Base-by-base conservation (phyloP, 345 rosid genomes). In the Gossypioides kirkii region DNA sequence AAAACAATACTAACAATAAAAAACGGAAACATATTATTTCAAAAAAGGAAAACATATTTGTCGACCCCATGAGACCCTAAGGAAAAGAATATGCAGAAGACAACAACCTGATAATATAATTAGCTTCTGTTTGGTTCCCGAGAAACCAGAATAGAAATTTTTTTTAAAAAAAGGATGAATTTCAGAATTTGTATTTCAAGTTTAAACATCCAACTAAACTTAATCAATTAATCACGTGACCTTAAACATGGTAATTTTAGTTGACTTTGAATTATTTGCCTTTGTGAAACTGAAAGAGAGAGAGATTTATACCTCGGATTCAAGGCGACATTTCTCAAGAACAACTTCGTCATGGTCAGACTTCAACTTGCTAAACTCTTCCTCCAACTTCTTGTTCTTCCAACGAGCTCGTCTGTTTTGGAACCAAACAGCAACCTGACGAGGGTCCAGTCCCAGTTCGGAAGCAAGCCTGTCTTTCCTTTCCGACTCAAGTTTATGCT, bases 371-470 rank as follows among this genome's bases (percentile, higher is more conserved):
- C 81, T 53, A 32, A 87, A 88, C 74, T 87, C 96, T 74, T 95
- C 94, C 76, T 92, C 96, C 3, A 95, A 88, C 83, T 87, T 91
- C 89, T 92, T 95, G 85, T 83, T 86, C 87, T 92, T 95, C 90
- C 91, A 91, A 5, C 99, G 86, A 42, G 98, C 94, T 53, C 98
- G 81, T 22, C 97, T 83, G 88, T 96, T 96, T 69, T 96, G 99
- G 79, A 93, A 96, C 99, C 99, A 96, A 25, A 96, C 93, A 7
- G 99, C 98, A 2, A 96, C 99, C 42, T 96, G 99, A 60, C 97
- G 91, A 18, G 99, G 90, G n/a, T 91, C 91, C 46, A 96, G 91
- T 5, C 96, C 97, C 0, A 93, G 85, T 73, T 96, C 97, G 4
- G 75, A 71, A 11, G 99, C 97, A 1, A 96, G 79, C 82, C 83